Percentiles rank a stretch among this genome's conserved stretches.
Evolutionary conservation across 2,329 filamentous ascomycete genomes (phyloP).

Genomic region (Sarocladium strictum): DNA sequence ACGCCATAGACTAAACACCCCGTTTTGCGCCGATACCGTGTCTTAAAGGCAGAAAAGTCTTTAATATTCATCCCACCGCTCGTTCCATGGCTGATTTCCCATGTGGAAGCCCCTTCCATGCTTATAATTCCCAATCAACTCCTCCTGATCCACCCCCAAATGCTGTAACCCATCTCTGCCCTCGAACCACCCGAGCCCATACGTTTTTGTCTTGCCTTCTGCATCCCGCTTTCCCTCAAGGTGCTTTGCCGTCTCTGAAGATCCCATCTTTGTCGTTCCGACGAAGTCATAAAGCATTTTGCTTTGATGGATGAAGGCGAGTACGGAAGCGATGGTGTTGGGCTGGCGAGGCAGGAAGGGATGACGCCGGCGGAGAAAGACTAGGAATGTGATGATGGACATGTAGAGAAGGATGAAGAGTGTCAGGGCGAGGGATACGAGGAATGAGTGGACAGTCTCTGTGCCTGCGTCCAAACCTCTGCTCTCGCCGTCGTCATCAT

Average conservation of each 20-base stretch:
- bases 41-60: no score
- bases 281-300: conserved; percentile 76
- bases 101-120: conserved; percentile 50
- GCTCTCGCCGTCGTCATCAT: conserved; percentile 12
- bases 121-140: conserved; percentile 58
- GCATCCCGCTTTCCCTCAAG: conserved; percentile 39
- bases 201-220: conserved; percentile 40
- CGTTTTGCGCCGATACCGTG: no score
- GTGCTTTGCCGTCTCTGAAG: conserved; percentile 53
- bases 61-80: conserved; percentile 28
- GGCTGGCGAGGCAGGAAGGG: conserved; percentile 73
- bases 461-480: conserved; percentile 41
- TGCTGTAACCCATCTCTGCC: conserved; percentile 69
- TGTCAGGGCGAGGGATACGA: conserved; percentile 56
- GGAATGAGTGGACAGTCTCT: conserved; percentile 60
- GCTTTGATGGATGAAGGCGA: conserved; percentile 74
- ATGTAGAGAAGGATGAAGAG: conserved; percentile 62
- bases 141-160: conserved; percentile 73
- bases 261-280: conserved; percentile 58
- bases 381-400: conserved; percentile 49
- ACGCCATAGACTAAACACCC: no score
- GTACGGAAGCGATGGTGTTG: conserved; percentile 68
- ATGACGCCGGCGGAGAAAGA: conserved; percentile 57
- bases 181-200: conserved; percentile 71
- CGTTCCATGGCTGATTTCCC: conserved; percentile 48